Percentiles rank a stretch among this genome's conserved stretches.
phyloP scores from a whole-genome alignment of 2,329 filamentous ascomycete species.

The Purpureocillium lavendulum region DNA sequence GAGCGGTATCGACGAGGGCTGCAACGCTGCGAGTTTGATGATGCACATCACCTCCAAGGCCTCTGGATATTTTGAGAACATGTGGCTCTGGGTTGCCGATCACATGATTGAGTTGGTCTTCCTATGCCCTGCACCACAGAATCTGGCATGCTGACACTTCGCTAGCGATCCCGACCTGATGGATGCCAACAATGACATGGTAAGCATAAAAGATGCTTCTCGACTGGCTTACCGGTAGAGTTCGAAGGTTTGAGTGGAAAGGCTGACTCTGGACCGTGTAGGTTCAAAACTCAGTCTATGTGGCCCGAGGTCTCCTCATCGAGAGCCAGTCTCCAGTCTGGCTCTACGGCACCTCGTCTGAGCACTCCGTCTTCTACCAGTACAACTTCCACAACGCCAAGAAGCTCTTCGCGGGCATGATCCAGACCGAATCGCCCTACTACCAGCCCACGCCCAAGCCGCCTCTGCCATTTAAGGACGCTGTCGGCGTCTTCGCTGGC shows the following conservation, averaged over 20 bases:
- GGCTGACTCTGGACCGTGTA: too few species aligned
- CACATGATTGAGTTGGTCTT: conserved; percentile 35
- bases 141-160: not conserved
- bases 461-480: conserved; percentile 10
- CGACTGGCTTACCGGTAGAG: too few species aligned
- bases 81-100: conserved; percentile 63
- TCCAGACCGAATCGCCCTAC: conserved; percentile 55
- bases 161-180: conserved; percentile 9
- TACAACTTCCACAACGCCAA: conserved; percentile 35
- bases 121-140: not conserved
- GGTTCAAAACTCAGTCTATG: conserved; percentile 22
- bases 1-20: conserved; percentile 40
- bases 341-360: conserved; percentile 34
- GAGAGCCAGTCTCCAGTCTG: conserved; percentile 17
- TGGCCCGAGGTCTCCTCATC: conserved; percentile 25
- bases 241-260: too few species aligned
- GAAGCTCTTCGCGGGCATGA: conserved; percentile 48
- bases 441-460: conserved; percentile 15
- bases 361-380: conserved; percentile 43
- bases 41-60: conserved; percentile 35
- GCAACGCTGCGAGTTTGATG: conserved; percentile 49
- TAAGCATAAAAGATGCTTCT: too few species aligned
- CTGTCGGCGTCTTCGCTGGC: not conserved
- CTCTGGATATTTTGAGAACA: conserved; percentile 43
- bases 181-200: conserved; percentile 51